Evolutionary conservation across 2,329 filamentous ascomycete genomes (phyloP).

Genomic region (Claviceps cyperi): DNA sequence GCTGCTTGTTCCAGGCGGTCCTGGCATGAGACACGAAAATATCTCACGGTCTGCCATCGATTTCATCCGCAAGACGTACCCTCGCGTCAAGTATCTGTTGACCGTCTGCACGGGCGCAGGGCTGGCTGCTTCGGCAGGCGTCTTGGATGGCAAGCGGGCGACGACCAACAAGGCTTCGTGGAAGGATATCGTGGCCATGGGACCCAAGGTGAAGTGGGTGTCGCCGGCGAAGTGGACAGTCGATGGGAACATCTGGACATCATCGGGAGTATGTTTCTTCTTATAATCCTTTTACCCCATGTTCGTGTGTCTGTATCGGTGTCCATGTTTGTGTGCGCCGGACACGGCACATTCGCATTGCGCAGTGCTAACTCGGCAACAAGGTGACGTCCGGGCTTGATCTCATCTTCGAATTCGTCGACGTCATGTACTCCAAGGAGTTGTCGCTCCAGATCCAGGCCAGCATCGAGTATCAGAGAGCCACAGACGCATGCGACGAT

Average conservation of each 20-base stretch:
- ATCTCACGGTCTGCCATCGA: slow-evolving; percentile 20
- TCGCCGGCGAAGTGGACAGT: slow-evolving; percentile 46
- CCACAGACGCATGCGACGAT: slow-evolving; percentile 9
- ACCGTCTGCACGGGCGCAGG: slow-evolving; percentile 52
- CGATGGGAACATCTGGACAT: slow-evolving; percentile 52
- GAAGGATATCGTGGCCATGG: slow-evolving; percentile 27
- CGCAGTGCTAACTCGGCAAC: background rate
- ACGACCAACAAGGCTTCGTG: slow-evolving; percentile 52
- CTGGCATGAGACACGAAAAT: slow-evolving; percentile 24
- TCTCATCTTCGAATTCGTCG: slow-evolving; percentile 9
- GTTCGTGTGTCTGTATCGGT: slow-evolving; percentile 7
- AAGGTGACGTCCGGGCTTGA: slow-evolving; percentile 8
- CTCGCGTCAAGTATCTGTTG: slow-evolving; percentile 39
- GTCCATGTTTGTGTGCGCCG: background rate
- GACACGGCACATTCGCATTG: background rate
- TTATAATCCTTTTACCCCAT: background rate
- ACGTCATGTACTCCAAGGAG: slow-evolving; percentile 5
- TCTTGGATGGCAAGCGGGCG: slow-evolving; percentile 43
- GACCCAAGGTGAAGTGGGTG: slow-evolving; percentile 42
- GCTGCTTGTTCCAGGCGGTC: slow-evolving; percentile 48
- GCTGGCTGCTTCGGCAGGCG: slow-evolving; percentile 39
- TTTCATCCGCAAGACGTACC: slow-evolving; percentile 27
- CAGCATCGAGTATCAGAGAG: slow-evolving; percentile 7
- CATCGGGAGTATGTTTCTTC: slow-evolving; percentile 32
- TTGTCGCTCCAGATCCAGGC: slow-evolving; percentile 3